phyloP scores from a whole-genome alignment of 371 early-diverging fungal species.

The Mucor irregularis region DNA sequence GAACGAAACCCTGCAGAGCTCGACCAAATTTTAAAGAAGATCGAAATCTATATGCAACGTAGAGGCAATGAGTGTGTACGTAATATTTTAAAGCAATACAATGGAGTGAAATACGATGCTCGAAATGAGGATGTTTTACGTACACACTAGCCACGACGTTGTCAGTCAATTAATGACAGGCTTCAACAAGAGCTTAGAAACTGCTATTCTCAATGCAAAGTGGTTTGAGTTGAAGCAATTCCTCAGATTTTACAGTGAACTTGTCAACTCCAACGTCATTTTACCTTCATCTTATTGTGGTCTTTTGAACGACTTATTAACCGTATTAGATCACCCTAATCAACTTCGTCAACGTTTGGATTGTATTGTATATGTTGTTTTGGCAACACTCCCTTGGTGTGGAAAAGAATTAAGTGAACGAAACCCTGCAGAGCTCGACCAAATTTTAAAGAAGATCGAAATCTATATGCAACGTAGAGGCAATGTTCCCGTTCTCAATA shows the following conservation, averaged over 20 bases:
- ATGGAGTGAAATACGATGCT: slow-evolving; percentile 48
- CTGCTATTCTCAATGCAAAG: slow-evolving; percentile 53
- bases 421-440: slow-evolving; percentile 59
- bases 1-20: slow-evolving; percentile 62
- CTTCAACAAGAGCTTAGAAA: slow-evolving; percentile 48
- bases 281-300: slow-evolving; percentile 61
- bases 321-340: slow-evolving; percentile 58
- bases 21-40: slow-evolving; percentile 52
- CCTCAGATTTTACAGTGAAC: slow-evolving; percentile 79
- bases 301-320: slow-evolving; percentile 62
- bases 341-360: slow-evolving; percentile 65
- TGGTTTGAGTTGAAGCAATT: slow-evolving; percentile 78
- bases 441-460: slow-evolving; percentile 56
- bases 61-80: slow-evolving; percentile 43
- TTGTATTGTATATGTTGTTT: slow-evolving; percentile 70
- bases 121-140: slow-evolving; percentile 62
- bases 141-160: too few species aligned
- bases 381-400: slow-evolving; percentile 79
- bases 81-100: slow-evolving; percentile 57
- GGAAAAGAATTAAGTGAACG: slow-evolving; percentile 58
- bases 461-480: slow-evolving; percentile 65
- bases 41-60: slow-evolving; percentile 67
- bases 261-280: slow-evolving; percentile 80
- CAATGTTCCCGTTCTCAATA: slow-evolving; percentile 38
- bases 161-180: slow-evolving; percentile 34